Base-by-base conservation (phyloP, 2,329 filamentous ascomycete species). In the Penicillium hesseltinei region DNA sequence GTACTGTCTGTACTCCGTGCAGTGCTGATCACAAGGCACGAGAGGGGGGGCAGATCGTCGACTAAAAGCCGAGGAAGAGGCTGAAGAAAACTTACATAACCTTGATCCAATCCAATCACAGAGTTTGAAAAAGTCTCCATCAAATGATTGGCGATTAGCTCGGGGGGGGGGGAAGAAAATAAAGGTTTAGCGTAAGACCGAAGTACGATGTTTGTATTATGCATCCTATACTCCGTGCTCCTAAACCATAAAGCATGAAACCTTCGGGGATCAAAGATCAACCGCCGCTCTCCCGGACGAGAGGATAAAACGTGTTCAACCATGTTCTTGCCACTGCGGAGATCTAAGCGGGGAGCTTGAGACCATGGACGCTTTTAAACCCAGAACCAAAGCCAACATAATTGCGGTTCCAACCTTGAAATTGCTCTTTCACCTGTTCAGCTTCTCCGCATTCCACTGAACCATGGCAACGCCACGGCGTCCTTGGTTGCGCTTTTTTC, bases 21-120 rank as follows among this genome's bases (percentile, higher is more conserved):
- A 50, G 21, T 39, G 27, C 35, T 38, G 52, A 51, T 55, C 53
- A 51, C 52, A 55, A 50, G 45, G 46, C 29, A 42, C 43, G 17
- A 38, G 15, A 15, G 25, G 25, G 25, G 23, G 23, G 23, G 21
- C 8, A 25, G 33, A 48, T 38, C 33, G 17, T 54, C 25, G 35
- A 27, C 13, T 21, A n/a, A 55, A n/a, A 51, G 29, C 46, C 45
- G 51, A 54, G 51, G 35, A 44, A 55, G 46, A 50, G 53, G 46
- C 53, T 51, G 53, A 55, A 55, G 53, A 51, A 51, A 33, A 29
- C 21, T 25, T 42, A 47, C 44, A 47, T 33, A 33, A 35, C 21
- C 44, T 49, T 29, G 23, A 39, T 3, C 9, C 4, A n/a, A 31
- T 31, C 44, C 44, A 54, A 49, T 54, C 51, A 54, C 15, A 33